phyloP scores from a whole-genome alignment of 2,329 filamentous ascomycete species.

The Cryphonectria radicalis region DNA sequence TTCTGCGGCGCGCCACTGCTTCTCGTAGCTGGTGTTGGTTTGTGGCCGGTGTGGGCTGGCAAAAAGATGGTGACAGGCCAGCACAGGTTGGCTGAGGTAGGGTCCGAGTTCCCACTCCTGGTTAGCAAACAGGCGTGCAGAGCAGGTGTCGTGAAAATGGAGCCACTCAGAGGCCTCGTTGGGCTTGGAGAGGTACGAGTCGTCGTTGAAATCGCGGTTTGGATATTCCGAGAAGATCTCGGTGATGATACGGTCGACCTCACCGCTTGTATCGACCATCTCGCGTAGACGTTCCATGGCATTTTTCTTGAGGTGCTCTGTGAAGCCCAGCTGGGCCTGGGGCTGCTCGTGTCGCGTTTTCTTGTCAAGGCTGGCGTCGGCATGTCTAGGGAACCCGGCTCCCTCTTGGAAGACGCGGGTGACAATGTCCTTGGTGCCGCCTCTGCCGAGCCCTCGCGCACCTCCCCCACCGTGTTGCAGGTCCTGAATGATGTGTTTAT shows the following conservation, averaged over 20 bases:
- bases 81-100: conserved; percentile 83
- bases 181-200: conserved; percentile 87
- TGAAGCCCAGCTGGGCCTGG: conserved; percentile 67
- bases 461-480: conserved; percentile 73
- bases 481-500: conserved; percentile 70
- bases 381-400: conserved; percentile 72
- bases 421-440: conserved; percentile 75
- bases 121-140: conserved; percentile 75
- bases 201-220: conserved; percentile 87
- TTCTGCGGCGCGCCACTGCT: conserved; percentile 47
- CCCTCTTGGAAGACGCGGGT: conserved; percentile 79
- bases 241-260: conserved; percentile 76
- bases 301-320: conserved; percentile 72
- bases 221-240: conserved; percentile 90
- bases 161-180: conserved; percentile 91
- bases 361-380: conserved; percentile 46
- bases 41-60: conserved; percentile 67
- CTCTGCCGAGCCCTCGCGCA: conserved; percentile 71
- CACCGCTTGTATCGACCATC: conserved; percentile 79
- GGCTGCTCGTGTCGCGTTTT: conserved; percentile 59
- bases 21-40: conserved; percentile 47
- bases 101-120: conserved; percentile 93
- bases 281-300: conserved; percentile 73
- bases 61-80: conserved; percentile 92
- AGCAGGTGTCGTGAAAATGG: conserved; percentile 86